Percentiles rank a stretch among this genome's conserved stretches.
phyloP scores from a whole-genome alignment of 2,329 filamentous ascomycete genomes.

The Esteya vermicola region DNA sequence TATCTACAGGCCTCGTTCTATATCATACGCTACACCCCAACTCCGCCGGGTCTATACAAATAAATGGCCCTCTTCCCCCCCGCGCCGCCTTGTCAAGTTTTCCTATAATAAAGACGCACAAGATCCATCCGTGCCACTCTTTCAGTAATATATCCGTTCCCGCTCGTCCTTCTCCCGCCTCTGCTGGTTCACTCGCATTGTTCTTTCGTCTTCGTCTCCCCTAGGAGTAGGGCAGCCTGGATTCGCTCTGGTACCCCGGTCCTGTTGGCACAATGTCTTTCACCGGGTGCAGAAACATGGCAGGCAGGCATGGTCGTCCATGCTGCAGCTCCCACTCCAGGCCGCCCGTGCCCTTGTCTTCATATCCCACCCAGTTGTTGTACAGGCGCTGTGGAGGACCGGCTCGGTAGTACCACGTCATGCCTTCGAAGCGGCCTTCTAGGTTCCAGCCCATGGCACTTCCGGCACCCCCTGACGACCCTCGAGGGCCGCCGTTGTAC shows the following conservation, averaged over 20 bases:
- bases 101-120: no score
- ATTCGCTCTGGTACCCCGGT: conserved; percentile 26
- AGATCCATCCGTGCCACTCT: no score
- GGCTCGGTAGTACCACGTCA: conserved; percentile 47
- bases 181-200: not conserved
- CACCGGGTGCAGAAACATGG: conserved; percentile 44
- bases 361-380: conserved; percentile 50
- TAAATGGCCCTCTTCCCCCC: not conserved
- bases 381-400: conserved; percentile 42
- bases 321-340: conserved; percentile 38
- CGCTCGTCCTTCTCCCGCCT: not conserved
- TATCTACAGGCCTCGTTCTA: not conserved
- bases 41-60: no score
- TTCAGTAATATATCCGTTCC: not conserved
- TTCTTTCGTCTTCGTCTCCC: not conserved
- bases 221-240: conserved; percentile 20
- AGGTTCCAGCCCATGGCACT: conserved; percentile 46
- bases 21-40: no score
- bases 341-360: conserved; percentile 40
- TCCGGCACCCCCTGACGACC: conserved; percentile 33
- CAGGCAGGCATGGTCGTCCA: conserved; percentile 43
- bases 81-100: no score
- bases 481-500: conserved; percentile 44
- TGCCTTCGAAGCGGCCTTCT: conserved; percentile 42
- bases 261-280: conserved; percentile 41